These are phyloP conservation scores for Citrus sp. DNA, from an alignment of 345 rosid genomes.

Conservation along the genomic window DNA sequence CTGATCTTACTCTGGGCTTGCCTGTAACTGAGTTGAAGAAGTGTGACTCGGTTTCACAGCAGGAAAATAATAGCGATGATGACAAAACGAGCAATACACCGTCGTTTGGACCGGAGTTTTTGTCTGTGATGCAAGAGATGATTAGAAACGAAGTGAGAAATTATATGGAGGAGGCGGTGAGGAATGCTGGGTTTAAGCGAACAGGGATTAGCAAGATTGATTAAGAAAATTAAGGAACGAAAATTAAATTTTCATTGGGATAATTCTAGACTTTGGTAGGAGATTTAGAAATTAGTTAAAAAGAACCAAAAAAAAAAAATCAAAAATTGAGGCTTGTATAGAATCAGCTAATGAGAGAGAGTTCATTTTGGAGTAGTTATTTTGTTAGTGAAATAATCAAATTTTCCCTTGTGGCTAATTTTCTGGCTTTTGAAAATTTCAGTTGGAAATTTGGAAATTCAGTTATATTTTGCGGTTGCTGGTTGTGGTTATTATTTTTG, in stretches of 20 bases:
- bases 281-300: neutral
- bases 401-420: neutral
- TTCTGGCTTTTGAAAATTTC: neutral
- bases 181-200: slow-evolving; percentile 29
- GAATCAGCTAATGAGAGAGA: neutral
- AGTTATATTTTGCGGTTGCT: neutral
- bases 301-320: neutral
- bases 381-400: neutral
- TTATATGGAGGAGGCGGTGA: slow-evolving; percentile 35
- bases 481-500: neutral
- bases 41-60: neutral
- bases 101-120: slow-evolving; percentile 34
- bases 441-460: neutral
- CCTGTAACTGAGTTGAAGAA: slow-evolving; percentile 26
- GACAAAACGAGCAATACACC: neutral
- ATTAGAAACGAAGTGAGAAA: slow-evolving; percentile 47
- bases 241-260: neutral
- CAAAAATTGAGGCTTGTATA: neutral
- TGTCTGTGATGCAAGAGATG: slow-evolving; percentile 45
- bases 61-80: neutral
- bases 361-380: neutral
- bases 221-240: neutral
- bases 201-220: slow-evolving; percentile 23
- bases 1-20: slow-evolving; percentile 39
- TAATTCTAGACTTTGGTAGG: neutral